A percentile compares a stretch with the other conserved stretches of the same genome.
These are phyloP conservation scores for Alternaria atra DNA, from an alignment of 2,329 filamentous ascomycete species.

Conservation along the genomic window DNA sequence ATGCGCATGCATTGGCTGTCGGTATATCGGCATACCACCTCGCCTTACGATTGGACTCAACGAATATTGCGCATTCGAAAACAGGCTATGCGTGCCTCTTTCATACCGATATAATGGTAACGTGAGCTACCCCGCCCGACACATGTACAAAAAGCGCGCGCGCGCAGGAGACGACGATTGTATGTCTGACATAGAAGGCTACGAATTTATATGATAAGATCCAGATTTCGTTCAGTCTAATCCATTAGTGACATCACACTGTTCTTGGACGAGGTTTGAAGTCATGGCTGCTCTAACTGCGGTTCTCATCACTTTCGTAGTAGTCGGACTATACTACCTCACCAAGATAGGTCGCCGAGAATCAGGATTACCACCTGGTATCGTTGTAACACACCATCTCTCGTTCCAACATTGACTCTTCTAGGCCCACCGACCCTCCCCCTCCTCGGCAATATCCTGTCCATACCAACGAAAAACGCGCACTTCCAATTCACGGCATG, in stretches of 20 bases:
- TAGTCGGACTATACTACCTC: not conserved
- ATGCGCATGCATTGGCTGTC: not conserved
- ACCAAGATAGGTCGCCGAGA: conserved; percentile 2
- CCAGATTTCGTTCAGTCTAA: not conserved
- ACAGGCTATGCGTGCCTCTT: not conserved
- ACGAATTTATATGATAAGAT: too few species aligned
- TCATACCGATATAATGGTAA: not conserved
- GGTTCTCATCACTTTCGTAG: not conserved
- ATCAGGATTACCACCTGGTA: conserved; percentile 2
- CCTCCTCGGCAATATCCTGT: conserved; percentile 11
- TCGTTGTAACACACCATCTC: not conserved
- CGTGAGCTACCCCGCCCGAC: not conserved
- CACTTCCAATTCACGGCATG: conserved; percentile 36
- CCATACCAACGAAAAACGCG: conserved; percentile 6
- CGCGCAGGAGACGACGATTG: not conserved
- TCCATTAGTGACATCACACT: not conserved
- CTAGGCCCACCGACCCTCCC: conserved; percentile 15
- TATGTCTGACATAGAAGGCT: too few species aligned
- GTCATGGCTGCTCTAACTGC: conserved; percentile 1
- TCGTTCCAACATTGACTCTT: not conserved
- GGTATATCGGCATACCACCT: not conserved
- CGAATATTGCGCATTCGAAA: not conserved
- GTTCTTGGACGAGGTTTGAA: not conserved
- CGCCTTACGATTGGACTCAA: not conserved
- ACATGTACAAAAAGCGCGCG: not conserved